Evolutionary conservation across 2,329 filamentous ascomycete species (phyloP).

Genomic region (Diplodia seriata): DNA sequence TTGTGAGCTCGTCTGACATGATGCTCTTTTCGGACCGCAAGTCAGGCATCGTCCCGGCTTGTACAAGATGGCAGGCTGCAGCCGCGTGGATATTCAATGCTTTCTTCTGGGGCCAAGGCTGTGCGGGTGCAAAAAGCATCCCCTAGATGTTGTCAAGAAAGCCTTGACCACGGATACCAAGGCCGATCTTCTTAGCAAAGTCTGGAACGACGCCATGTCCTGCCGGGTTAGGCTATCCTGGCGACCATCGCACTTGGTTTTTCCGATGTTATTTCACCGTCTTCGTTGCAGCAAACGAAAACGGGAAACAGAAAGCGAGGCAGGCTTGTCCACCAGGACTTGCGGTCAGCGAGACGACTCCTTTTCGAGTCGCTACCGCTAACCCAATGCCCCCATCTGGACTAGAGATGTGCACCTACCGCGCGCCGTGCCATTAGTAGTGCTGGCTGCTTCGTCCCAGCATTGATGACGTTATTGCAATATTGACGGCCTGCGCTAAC

Average conservation of each 20-base stretch:
- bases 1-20: not conserved
- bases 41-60: not conserved
- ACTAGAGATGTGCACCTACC: constrained; percentile 14
- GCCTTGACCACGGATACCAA: constrained; percentile 11
- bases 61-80: not conserved
- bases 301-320: constrained; percentile 18
- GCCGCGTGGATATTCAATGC: not conserved
- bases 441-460: not conserved
- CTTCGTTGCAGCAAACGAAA: constrained; percentile 10
- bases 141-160: constrained; percentile 9
- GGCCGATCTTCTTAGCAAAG: constrained; percentile 17
- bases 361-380: constrained; percentile 10
- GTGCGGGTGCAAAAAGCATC: constrained; percentile 2
- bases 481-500: not conserved
- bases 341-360: constrained; percentile 25
- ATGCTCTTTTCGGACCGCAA: constrained; percentile 6
- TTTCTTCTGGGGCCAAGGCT: not conserved
- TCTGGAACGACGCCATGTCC: constrained; percentile 6
- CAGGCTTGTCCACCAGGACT: constrained; percentile 2
- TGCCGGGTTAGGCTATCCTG: constrained; percentile 3
- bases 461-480: constrained; percentile 8
- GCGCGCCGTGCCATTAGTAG: constrained; percentile 1
- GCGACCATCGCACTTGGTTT: not conserved
- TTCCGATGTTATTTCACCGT: constrained; percentile 14
- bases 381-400: not conserved